These are phyloP conservation scores for Bryoglossum gracile DNA, from an alignment of 495 filamentous ascomycete species.

Conservation along the genomic window DNA sequence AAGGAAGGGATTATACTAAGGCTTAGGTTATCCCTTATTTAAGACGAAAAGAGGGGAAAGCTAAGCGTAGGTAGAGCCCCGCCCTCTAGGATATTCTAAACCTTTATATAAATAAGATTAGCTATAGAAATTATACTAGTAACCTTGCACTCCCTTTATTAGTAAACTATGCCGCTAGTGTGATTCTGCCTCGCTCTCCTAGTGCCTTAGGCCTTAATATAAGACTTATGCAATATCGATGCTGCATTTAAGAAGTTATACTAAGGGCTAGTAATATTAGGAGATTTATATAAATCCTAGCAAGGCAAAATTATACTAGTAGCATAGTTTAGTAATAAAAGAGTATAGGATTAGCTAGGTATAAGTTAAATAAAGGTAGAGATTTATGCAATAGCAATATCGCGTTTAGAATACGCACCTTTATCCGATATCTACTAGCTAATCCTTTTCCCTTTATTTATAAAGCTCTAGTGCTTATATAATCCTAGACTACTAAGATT, in stretches of 20 bases:
- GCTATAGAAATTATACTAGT: too few species aligned
- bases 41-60: constrained; percentile 13
- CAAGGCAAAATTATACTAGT: neutral
- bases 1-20: constrained; percentile 19
- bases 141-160: constrained; percentile 13
- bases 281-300: constrained; percentile 4
- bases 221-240: constrained; percentile 3
- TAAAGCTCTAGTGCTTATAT: neutral
- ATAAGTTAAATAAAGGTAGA: neutral
- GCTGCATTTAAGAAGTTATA: constrained; percentile 1
- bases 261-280: constrained; percentile 5
- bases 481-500: neutral
- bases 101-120: constrained; percentile 12
- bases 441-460: neutral
- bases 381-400: neutral
- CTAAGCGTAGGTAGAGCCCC: constrained; percentile 12
- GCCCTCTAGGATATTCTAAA: constrained; percentile 12
- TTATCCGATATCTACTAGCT: neutral
- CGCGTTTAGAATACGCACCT: neutral
- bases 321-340: neutral
- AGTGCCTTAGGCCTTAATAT: constrained; percentile 5
- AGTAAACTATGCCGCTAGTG: constrained; percentile 15
- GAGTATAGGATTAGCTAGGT: too few species aligned
- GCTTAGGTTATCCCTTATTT: constrained; percentile 10
- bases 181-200: constrained; percentile 18